These are phyloP conservation scores for Tetrahymena borealis DNA, from an alignment of 73 alveolate species.

Conservation along the genomic window DNA sequence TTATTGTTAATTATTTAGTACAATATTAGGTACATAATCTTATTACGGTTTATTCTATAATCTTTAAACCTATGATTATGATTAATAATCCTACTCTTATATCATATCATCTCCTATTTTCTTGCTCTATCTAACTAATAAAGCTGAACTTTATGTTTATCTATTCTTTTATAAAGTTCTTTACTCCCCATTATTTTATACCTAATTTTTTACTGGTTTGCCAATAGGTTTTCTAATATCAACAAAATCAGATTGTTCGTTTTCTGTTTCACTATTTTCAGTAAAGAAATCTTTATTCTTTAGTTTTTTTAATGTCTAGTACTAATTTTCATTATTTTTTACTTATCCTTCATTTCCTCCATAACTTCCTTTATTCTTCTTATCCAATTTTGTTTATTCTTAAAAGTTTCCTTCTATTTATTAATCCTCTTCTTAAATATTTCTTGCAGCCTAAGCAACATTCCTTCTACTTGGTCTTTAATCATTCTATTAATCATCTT, in stretches of 20 bases:
- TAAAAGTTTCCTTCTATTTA: not conserved
- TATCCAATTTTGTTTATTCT: not conserved
- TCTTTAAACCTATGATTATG: too few species aligned
- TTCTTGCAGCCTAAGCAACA: too few species aligned
- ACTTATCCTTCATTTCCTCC: not conserved
- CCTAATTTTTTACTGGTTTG: not conserved
- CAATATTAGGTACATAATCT: not conserved
- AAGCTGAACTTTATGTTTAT: not conserved
- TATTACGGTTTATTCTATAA: not conserved
- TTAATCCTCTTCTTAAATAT: too few species aligned
- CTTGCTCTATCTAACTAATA: not conserved
- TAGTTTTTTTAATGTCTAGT: not conserved
- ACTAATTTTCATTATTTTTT: not conserved
- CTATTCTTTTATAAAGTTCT: not conserved
- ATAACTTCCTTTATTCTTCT: not conserved
- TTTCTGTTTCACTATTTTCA: not conserved
- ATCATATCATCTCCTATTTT: not conserved
- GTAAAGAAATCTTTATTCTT: not conserved
- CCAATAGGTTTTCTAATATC: not conserved
- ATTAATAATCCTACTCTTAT: too few species aligned
- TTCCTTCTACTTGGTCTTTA: too few species aligned
- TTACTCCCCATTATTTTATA: not conserved
- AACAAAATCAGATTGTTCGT: not conserved
- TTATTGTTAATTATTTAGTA: not conserved
- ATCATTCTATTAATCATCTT: too few species aligned